Percentiles rank a stretch among this genome's conserved stretches.
These are phyloP conservation scores for Cyberlindnera meyerae DNA, from an alignment of 805 yeast species.

Conservation along the genomic window DNA sequence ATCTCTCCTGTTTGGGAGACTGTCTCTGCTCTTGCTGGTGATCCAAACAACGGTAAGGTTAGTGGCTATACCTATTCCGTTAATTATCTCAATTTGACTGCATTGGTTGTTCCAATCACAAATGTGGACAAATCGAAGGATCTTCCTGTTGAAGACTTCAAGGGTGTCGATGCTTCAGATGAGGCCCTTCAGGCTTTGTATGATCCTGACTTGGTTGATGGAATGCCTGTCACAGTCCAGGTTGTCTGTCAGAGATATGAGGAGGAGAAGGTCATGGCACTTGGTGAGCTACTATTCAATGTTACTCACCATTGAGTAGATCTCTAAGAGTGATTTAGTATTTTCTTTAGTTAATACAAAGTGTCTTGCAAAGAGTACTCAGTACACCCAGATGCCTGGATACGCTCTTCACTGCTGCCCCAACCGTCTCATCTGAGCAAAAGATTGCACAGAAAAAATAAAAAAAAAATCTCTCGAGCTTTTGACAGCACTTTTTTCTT, in stretches of 20 bases:
- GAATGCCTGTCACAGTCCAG: constrained; percentile 50
- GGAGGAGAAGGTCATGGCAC: constrained; percentile 45
- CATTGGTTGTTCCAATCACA: constrained; percentile 54
- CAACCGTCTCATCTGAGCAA: too few relatives aligned
- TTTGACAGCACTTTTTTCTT: too few relatives aligned
- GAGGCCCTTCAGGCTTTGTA: constrained; percentile 27
- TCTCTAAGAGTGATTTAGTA: too few relatives aligned
- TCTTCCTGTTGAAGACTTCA: constrained; percentile 31
- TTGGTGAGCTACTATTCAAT: constrained; percentile 26
- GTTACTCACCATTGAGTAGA: too few relatives aligned
- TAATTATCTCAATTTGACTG: constrained; percentile 68
- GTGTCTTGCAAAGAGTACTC: too few relatives aligned
- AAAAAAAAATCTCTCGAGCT: neutral
- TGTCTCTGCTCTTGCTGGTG: constrained; percentile 42
- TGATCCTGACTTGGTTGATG: constrained; percentile 43
- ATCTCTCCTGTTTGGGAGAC: constrained; percentile 63
- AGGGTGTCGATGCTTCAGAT: constrained; percentile 15
- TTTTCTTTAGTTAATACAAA: too few relatives aligned
- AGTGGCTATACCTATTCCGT: constrained; percentile 77
- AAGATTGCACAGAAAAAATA: too few relatives aligned
- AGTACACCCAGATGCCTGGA: too few relatives aligned
- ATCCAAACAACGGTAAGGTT: constrained; percentile 53
- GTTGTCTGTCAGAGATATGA: constrained; percentile 44
- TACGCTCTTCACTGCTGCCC: too few relatives aligned
- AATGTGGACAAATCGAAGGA: constrained; percentile 40